A percentile compares a stretch with the other conserved stretches of the same genome.
phyloP scores from a whole-genome alignment of 768 basidiomycete genomes.

The Mycena metata region DNA sequence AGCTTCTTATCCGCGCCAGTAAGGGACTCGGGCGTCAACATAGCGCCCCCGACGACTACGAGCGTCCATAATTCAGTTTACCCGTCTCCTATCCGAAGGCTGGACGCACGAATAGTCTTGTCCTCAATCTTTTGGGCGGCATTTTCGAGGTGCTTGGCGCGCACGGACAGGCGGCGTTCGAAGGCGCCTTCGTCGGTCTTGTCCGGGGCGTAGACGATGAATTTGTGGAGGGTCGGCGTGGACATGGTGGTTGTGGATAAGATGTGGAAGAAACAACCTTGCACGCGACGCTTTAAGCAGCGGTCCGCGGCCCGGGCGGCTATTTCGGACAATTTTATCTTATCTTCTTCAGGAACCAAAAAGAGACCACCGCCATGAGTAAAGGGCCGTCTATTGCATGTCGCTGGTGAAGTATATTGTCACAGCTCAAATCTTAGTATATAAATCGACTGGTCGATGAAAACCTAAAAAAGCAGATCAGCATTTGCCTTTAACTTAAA shows the following conservation, averaged over 20 bases:
- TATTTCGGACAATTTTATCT: no score
- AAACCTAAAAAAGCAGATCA: slow-evolving; percentile 61
- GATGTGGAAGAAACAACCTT: no score
- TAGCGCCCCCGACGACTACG: slow-evolving; percentile 70
- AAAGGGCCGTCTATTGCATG: no score
- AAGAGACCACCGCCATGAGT: no score
- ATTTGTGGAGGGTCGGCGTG: slow-evolving; percentile 45
- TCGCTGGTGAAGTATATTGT: neutral
- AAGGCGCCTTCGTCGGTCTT: slow-evolving; percentile 70
- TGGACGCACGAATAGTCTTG: slow-evolving; percentile 66
- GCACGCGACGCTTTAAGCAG: no score
- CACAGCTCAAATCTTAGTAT: slow-evolving; percentile 55
- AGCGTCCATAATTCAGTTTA: neutral
- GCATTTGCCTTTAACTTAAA: neutral
- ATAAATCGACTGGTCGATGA: slow-evolving; percentile 73
- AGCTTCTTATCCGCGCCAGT: slow-evolving; percentile 66
- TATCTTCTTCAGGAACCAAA: no score
- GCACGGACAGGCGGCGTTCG: slow-evolving; percentile 68
- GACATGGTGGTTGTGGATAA: slow-evolving; percentile 27
- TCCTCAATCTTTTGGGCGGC: slow-evolving; percentile 56
- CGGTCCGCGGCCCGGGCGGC: no score
- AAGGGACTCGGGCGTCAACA: slow-evolving; percentile 72
- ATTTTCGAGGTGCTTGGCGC: slow-evolving; percentile 63
- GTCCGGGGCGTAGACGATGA: slow-evolving; percentile 78
- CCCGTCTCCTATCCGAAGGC: neutral